These are phyloP conservation scores for Monosporozyma servazzii DNA, from an alignment of 805 yeast genomes.

Conservation along the genomic window DNA sequence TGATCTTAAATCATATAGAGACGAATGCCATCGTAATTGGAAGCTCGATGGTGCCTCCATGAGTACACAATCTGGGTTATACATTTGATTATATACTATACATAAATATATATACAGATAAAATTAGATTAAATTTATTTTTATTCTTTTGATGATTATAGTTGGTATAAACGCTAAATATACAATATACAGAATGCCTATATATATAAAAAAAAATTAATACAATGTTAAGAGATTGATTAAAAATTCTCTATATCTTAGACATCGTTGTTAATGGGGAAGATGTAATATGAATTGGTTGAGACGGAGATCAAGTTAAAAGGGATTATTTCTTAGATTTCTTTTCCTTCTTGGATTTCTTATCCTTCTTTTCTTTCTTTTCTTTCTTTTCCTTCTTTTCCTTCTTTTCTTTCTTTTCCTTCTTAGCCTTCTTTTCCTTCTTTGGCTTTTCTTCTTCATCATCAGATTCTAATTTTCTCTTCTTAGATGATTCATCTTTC, in stretches of 20 bases:
- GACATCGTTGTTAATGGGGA: neutral
- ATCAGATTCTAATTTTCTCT: conserved; percentile 28
- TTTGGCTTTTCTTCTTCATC: conserved; percentile 34
- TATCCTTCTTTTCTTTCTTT: conserved; percentile 41
- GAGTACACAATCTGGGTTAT: conserved; percentile 28
- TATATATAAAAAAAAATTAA: conserved; percentile 2
- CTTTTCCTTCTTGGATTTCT: conserved; percentile 41
- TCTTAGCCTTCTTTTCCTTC: conserved; percentile 40
- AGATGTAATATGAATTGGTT: conserved; percentile 1
- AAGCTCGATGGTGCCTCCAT: conserved; percentile 22
- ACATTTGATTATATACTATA: conserved; percentile 10
- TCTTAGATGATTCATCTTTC: conserved; percentile 22
- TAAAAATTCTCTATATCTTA: neutral
- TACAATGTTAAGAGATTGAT: neutral
- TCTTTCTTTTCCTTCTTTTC: conserved; percentile 42
- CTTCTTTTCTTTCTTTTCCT: conserved; percentile 43
- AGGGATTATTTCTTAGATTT: conserved; percentile 32
- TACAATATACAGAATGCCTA: conserved; percentile 21
- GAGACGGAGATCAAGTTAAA: neutral
- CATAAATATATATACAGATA: neutral
- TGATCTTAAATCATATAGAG: conserved; percentile 10
- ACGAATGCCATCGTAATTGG: conserved; percentile 26
- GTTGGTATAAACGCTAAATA: conserved; percentile 17
- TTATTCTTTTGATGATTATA: conserved; percentile 3
- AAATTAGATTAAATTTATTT: neutral